Evolutionary conservation across 2,329 filamentous ascomycete species (phyloP).

Genomic region (Aspergillus pseudoviridinutans): DNA sequence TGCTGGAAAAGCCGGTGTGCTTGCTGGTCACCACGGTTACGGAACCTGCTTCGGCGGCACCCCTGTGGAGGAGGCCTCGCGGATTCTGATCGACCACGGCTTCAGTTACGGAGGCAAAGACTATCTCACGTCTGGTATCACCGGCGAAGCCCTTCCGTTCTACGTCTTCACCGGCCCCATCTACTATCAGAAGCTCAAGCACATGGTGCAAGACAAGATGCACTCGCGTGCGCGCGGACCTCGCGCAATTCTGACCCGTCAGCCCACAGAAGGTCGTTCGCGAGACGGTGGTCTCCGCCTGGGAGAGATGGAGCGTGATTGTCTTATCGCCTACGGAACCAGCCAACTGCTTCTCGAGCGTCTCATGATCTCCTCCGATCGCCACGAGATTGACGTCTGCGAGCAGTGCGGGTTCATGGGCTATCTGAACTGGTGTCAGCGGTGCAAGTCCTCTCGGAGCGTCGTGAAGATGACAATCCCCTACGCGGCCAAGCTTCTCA

Average conservation of each 20-base stretch:
- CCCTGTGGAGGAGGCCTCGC: constrained; percentile 84
- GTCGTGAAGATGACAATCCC: constrained; percentile 95
- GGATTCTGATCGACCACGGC: constrained; percentile 77
- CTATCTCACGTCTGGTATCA: constrained; percentile 91
- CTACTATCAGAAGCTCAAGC: constrained; percentile 99
- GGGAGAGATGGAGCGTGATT: constrained; percentile 99
- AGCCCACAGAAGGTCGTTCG: constrained; percentile 93
- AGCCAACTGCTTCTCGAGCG: constrained; percentile 88
- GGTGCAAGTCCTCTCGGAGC: constrained; percentile 77
- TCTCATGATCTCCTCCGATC: constrained; percentile 91
- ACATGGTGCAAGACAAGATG: constrained; percentile 99
- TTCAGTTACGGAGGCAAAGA: constrained; percentile 98
- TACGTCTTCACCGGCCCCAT: constrained; percentile 99
- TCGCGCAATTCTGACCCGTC: constrained; percentile 83
- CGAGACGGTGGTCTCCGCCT: constrained; percentile 86
- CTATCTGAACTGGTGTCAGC: constrained; percentile 91
- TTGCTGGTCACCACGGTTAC: constrained; percentile 82
- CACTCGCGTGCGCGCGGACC: constrained; percentile 90
- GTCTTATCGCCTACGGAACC: constrained; percentile 93
- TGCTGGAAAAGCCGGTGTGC: constrained; percentile 86
- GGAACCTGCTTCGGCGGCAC: constrained; percentile 81
- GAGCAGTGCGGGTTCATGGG: constrained; percentile 93
- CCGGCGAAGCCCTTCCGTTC: constrained; percentile 85
- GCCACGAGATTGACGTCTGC: constrained; percentile 87
- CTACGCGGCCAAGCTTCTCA: constrained; percentile 91